Evolutionary conservation across 768 basidiomycete species (phyloP), one percentile per base, ranked within the genome.

Genomic region (Rossbeevera mucosa): DNA sequence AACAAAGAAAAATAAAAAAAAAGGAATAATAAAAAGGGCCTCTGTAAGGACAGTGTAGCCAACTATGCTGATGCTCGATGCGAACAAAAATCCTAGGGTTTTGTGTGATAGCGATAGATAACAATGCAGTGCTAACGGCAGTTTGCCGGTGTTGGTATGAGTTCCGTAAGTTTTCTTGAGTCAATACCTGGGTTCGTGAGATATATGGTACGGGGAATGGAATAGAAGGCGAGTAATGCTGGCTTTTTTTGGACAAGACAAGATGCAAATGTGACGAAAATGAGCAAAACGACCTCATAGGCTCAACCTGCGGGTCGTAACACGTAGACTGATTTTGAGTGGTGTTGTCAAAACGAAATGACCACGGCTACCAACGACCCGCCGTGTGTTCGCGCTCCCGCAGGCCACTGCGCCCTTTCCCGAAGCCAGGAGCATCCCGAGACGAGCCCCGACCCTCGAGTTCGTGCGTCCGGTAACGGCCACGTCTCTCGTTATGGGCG

Each of bases 371-470:
- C 65, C 59, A 59, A 45, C 61, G 65, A 26, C 61, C 55, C 16
- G 61, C 59, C 7, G 61, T 63, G 31, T 73, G 70, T 50, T 72
- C 72, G 42, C 75, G 72, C 36, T 73, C 71, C 60, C 79, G 56
- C 46, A 88, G 65, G 7, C 85, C 86, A 57, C 84, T 87, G 47
- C 85, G 78, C 48, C 85, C 85, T 38, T 71, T 71, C 5, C 84
- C 85, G 53, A 70, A 81, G 8, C 85, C 85, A 31, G 85, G 85
- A 2, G 80, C 83, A 31, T 74, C 70, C n/a, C 68, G 68, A 29
- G 71, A 70, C 44, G 59, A 59, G 26, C 68, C 72, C 18, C 70
- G 55, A 2, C 71, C 77, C 40, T 78, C 76, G 47, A 85, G 67
- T 60, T 85, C 82, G 6, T 80, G 75, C 7, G 71, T 73, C 50